Conservation (phyloP, 2,329 filamentous ascomycete genomes). For the Penicillium oxalicum region DNA sequence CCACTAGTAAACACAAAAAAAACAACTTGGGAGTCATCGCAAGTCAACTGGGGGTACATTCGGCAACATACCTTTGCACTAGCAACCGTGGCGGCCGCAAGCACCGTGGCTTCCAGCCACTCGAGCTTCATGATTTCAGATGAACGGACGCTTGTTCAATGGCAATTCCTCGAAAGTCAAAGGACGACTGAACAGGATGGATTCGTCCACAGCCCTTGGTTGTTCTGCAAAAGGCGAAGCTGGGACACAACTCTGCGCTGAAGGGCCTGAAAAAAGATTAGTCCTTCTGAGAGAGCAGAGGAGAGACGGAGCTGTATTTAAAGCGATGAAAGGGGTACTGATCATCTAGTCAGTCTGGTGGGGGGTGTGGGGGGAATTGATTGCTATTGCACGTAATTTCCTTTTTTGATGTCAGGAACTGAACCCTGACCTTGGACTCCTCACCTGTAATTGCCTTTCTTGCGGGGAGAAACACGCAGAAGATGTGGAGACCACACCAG, state of each 20-base stretch:
- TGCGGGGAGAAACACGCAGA: neutral
- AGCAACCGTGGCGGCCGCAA: slow-evolving; percentile 29
- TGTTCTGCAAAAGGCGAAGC: too few relatives aligned
- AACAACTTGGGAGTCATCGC: neutral
- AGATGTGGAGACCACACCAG: slow-evolving; percentile 1
- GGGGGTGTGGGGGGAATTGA: neutral
- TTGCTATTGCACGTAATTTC: slow-evolving; percentile 2
- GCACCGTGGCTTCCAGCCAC: slow-evolving; percentile 29
- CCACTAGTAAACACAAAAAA: neutral
- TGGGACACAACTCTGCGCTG: too few relatives aligned
- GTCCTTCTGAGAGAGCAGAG: too few relatives aligned
- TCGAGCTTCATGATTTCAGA: slow-evolving; percentile 30
- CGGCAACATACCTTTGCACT: slow-evolving; percentile 26
- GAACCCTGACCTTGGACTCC: neutral
- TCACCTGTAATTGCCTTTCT: too few relatives aligned
- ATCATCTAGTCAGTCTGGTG: neutral
- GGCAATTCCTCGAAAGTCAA: neutral
- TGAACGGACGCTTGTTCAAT: neutral
- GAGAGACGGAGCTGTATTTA: neutral
- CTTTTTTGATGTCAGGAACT: neutral
- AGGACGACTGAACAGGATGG: neutral
- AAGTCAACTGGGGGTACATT: neutral
- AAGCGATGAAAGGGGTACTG: neutral
- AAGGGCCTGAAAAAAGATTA: too few relatives aligned
- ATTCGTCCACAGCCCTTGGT: too few relatives aligned